phyloP scores from a whole-genome alignment of 495 filamentous ascomycete genomes.

The Daldinia grandis region DNA sequence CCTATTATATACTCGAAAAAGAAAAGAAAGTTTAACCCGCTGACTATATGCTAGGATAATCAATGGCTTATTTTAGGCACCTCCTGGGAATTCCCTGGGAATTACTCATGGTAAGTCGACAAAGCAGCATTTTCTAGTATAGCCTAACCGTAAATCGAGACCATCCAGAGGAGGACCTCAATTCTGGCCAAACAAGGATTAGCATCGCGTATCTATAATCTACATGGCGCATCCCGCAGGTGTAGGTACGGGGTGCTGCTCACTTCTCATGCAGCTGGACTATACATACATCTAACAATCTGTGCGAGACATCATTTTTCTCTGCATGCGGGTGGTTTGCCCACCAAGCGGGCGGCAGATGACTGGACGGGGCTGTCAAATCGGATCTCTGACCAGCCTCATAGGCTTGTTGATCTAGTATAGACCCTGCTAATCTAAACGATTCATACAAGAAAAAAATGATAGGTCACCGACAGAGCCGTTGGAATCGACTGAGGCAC shows the following conservation, averaged over 20 bases:
- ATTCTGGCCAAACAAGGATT: conserved; percentile 16
- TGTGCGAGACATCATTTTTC: conserved; percentile 35
- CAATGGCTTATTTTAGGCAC: background rate
- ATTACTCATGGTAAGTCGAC: background rate
- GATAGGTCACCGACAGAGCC: conserved; percentile 28
- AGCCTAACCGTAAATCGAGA: background rate
- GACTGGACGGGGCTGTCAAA: conserved; percentile 17
- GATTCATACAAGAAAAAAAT: conserved; percentile 22
- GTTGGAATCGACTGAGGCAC: conserved; percentile 21
- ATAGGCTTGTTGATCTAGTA: conserved; percentile 27
- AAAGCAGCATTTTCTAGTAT: background rate
- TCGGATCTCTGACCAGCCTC: conserved; percentile 30
- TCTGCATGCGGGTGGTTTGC: conserved; percentile 36
- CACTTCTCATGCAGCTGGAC: conserved; percentile 19
- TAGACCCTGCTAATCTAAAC: conserved; percentile 18
- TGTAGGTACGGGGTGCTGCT: conserved; percentile 21
- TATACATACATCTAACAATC: conserved; percentile 17
- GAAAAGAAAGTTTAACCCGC: background rate
- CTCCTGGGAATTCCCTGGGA: background rate
- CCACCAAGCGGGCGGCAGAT: conserved; percentile 16
- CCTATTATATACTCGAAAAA: conserved; percentile 9
- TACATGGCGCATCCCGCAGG: conserved; percentile 22
- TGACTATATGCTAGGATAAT: background rate
- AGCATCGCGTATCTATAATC: conserved; percentile 37
- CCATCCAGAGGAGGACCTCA: background rate